Base-by-base conservation (phyloP, 2,329 filamentous ascomycete species). In the Elsinoe necatrix region DNA sequence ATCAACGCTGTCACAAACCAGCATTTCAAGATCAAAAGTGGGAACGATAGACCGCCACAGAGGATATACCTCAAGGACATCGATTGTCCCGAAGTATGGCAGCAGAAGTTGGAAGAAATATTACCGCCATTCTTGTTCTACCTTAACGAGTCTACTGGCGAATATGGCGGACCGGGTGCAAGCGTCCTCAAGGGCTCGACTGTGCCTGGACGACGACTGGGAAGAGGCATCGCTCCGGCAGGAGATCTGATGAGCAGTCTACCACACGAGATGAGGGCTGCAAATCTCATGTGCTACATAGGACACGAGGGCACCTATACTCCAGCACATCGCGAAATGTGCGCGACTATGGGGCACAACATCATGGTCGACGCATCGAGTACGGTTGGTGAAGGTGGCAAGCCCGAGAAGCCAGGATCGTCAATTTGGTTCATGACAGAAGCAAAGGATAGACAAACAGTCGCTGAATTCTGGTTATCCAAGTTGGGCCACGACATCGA, bases 351-450 rank as follows among this genome's bases (percentile, higher is more conserved):
- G 11, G 92, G 93, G 0, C 93, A 98, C 63, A 98, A 98, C 66
- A 92, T 98, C 64, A 97, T 98, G 93, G 90, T 98, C 1, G 89
- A 96, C 62, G 84, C 90, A 1, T 97, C 92, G 0, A 72, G 71
- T 43, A 75, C 75, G 0, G 75, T 82, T 2, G 75, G 80, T 16
- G 81, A 85, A 56, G 77, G 86, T 52, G 88, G 86, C 3, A 88
- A 93, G 66, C 72, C 72, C 0, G 82, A 82, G 43, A 87, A 84
- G 61, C 81, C 86, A 1, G 93, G 93, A 1, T 95, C 88, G 56
- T 96, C 93, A 0, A 82, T 98, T 35, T 98, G 93, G 93, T 95
- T 97, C 68, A 97, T 98, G 93, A 97, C 93, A 0, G 90, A 96
- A 69, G 90, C 85, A 34, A 95, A 93, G 65, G 93, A 98, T 66